Percentiles rank a stretch among this genome's conserved stretches.
These are phyloP conservation scores for Jatropha podagrica DNA, from an alignment of 441 rosid genomes.

Conservation along the genomic window DNA sequence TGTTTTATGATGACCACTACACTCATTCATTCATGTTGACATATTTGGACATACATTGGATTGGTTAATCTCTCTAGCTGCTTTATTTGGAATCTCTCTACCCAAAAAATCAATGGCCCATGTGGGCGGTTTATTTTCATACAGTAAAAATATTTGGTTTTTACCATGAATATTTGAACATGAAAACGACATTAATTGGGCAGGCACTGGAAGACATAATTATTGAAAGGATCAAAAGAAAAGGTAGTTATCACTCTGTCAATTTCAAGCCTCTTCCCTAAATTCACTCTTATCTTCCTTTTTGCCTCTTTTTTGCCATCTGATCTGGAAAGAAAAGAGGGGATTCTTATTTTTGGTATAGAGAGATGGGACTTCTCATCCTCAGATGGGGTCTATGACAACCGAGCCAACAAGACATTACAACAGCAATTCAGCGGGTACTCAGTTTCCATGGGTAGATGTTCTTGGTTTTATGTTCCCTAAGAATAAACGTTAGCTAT, in stretches of 20 bases:
- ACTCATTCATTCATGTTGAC: conserved; percentile 13
- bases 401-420: conserved; percentile 38
- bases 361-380: conserved; percentile 33
- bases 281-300: conserved; percentile 38
- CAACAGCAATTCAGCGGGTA: conserved; percentile 24
- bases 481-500: conserved; percentile 20
- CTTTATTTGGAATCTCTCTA: conserved; percentile 25
- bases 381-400: conserved; percentile 54
- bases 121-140: conserved; percentile 33
- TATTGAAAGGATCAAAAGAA: conserved; percentile 48
- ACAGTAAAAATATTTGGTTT: conserved; percentile 27
- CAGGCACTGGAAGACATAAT: conserved; percentile 43
- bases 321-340: conserved; percentile 48
- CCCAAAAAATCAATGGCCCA: conserved; percentile 23
- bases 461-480: conserved; percentile 28
- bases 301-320: conserved; percentile 42
- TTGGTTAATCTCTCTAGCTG: conserved; percentile 5
- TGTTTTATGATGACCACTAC: conserved; percentile 6
- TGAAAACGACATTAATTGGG: conserved; percentile 42
- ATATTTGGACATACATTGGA: conserved; percentile 20
- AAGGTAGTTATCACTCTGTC: conserved; percentile 37
- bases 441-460: conserved; percentile 27
- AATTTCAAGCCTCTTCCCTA: conserved; percentile 36
- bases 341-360: conserved; percentile 24
- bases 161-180: conserved; percentile 28